A percentile compares a stretch with the other conserved stretches of the same genome.
Evolutionary conservation across 148 eudicot species (phyloP).

Genomic region (Salicornia ramosissima): DNA sequence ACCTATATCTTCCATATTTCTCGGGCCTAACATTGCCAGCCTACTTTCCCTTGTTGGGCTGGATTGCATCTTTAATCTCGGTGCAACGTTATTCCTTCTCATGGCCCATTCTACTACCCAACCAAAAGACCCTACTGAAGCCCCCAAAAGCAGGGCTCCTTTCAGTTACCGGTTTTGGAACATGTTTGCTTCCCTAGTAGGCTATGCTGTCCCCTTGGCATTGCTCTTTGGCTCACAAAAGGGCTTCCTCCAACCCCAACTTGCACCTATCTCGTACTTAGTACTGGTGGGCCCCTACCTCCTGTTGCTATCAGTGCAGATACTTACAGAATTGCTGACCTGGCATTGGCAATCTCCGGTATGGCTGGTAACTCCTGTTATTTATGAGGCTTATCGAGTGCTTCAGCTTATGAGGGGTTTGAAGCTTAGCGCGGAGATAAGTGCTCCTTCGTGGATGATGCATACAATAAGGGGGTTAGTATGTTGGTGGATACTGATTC

Average conservation of each 20-base stretch:
- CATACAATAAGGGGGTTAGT: constrained; percentile 76
- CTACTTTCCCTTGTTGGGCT: constrained; percentile 76
- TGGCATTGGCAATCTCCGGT: constrained; percentile 98
- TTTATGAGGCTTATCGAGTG: constrained; percentile 80
- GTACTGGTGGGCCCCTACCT: constrained; percentile 88
- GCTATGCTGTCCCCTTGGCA: constrained; percentile 55
- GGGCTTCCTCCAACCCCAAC: constrained; percentile 61
- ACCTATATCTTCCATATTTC: constrained; percentile 78
- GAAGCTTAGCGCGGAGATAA: constrained; percentile 81
- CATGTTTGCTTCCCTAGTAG: constrained; percentile 60
- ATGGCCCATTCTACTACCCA: constrained; percentile 89
- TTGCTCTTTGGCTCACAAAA: constrained; percentile 55
- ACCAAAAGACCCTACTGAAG: constrained; percentile 36
- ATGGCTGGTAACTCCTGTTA: constrained; percentile 90
- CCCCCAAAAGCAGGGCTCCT: constrained; percentile 57
- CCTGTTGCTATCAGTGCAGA: constrained; percentile 73
- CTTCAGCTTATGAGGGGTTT: constrained; percentile 96
- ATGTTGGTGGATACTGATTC: constrained; percentile 94
- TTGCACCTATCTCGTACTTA: constrained; percentile 54
- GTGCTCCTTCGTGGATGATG: constrained; percentile 67
- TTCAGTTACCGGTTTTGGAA: constrained; percentile 75
- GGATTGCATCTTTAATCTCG: constrained; percentile 89
- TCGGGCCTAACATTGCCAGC: constrained; percentile 90
- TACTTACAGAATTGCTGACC: constrained; percentile 78
- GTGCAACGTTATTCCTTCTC: constrained; percentile 84